phyloP scores from a whole-genome alignment of 2,329 filamentous ascomycete genomes.

The Biscogniauxia sp. region DNA sequence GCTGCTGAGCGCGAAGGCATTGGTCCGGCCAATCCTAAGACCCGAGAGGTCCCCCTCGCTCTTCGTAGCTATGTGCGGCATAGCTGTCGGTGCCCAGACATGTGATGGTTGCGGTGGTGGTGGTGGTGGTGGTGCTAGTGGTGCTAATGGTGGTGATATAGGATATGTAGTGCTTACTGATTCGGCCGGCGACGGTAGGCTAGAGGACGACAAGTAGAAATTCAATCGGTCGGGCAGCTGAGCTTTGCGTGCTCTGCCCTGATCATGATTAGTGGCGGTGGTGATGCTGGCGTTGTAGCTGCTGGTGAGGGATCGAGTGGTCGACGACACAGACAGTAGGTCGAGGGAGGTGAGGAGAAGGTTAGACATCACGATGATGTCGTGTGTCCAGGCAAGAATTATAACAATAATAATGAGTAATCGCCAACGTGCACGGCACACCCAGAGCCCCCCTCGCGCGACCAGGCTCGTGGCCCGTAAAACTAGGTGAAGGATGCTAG shows the following conservation, averaged over 20 bases:
- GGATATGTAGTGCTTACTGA: neutral
- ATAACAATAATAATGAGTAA: neutral
- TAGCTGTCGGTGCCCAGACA: constrained; percentile 6
- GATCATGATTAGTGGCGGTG: neutral
- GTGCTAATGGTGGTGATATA: neutral
- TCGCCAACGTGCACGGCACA: neutral
- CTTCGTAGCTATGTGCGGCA: constrained; percentile 15
- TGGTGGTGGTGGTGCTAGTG: neutral
- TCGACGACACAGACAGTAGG: constrained; percentile 1
- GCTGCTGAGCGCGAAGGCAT: constrained; percentile 15
- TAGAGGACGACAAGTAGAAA: constrained; percentile 4
- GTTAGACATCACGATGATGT: neutral
- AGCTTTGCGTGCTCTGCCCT: neutral
- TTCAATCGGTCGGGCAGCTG: neutral
- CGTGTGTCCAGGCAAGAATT: neutral
- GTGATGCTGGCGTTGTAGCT: neutral
- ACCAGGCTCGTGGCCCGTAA: neutral
- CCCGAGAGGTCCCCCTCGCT: constrained; percentile 20
- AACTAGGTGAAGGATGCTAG: neutral
- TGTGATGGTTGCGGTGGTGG: neutral
- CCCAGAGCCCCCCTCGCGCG: no score
- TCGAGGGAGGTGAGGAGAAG: constrained; percentile 2
- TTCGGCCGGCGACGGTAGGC: neutral
- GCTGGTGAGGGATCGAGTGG: neutral
- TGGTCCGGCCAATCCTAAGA: constrained; percentile 11